Evolutionary conservation across 2,329 filamentous ascomycete species (phyloP).

Genomic region (Talaromyces sp.): DNA sequence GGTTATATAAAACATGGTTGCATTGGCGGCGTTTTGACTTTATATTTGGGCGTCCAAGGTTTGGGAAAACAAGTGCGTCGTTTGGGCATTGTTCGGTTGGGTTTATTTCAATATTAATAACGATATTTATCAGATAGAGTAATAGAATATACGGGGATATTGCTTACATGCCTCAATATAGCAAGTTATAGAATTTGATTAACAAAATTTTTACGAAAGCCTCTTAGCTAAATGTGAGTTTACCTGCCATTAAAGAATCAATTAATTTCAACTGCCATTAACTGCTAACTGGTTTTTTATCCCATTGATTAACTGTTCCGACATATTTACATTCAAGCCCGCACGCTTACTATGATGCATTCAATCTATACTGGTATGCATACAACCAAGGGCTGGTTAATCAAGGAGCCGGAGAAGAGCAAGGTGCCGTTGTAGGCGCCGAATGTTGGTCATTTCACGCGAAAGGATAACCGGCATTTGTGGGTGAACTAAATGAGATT

Average conservation of each 20-base stretch:
- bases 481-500: conserved; percentile 28
- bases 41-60: not conserved
- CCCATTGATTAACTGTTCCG: too few relatives aligned
- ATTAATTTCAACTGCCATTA: too few relatives aligned
- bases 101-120: not conserved
- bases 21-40: conserved; percentile 2
- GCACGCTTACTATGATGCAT: conserved; percentile 44
- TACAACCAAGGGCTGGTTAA: conserved; percentile 51
- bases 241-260: too few relatives aligned
- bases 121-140: not conserved
- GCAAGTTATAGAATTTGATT: too few relatives aligned
- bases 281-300: too few relatives aligned
- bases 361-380: conserved; percentile 50
- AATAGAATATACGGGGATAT: not conserved
- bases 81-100: not conserved
- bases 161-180: not conserved
- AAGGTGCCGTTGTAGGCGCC: conserved; percentile 46
- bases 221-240: too few relatives aligned
- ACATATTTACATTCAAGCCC: too few relatives aligned
- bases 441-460: conserved; percentile 53
- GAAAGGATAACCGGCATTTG: conserved; percentile 48
- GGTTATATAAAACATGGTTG: not conserved
- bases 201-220: too few relatives aligned
- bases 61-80: not conserved
- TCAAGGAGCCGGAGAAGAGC: conserved; percentile 39